Percentiles rank a stretch among this genome's conserved stretches.
phyloP scores from a whole-genome alignment of 345 rosid genomes.

The Zanthoxylum bungeanum region DNA sequence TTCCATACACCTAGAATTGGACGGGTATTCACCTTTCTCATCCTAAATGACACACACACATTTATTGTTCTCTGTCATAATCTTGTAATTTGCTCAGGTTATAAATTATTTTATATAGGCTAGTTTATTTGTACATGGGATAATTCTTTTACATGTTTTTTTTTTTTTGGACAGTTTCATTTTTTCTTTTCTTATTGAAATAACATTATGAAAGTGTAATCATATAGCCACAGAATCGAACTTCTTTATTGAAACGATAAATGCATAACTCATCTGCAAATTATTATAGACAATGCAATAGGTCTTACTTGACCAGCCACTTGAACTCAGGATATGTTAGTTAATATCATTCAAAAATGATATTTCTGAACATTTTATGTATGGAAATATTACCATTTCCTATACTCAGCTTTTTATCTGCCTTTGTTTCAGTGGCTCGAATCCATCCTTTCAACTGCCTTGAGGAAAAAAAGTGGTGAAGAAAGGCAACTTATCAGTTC shows the following conservation, averaged over 20 bases:
- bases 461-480: slow-evolving; percentile 67
- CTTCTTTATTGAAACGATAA: neutral
- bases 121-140: neutral
- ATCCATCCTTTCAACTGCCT: slow-evolving; percentile 68
- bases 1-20: slow-evolving; percentile 68
- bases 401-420: slow-evolving; percentile 2
- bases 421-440: slow-evolving; percentile 75
- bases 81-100: neutral
- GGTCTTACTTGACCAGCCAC: neutral
- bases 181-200: no score
- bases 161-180: no score
- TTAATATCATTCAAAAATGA: neutral
- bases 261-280: neutral
- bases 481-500: slow-evolving; percentile 56
- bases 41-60: neutral
- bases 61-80: neutral
- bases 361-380: neutral
- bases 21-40: slow-evolving; percentile 43
- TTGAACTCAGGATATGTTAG: neutral
- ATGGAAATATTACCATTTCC: slow-evolving; percentile 7
- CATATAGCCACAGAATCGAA: neutral
- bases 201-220: no score
- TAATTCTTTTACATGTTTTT: neutral
- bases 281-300: neutral
- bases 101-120: neutral